Base-by-base conservation (phyloP, 176 grass and related monocot species). In the Otatea glauca region DNA sequence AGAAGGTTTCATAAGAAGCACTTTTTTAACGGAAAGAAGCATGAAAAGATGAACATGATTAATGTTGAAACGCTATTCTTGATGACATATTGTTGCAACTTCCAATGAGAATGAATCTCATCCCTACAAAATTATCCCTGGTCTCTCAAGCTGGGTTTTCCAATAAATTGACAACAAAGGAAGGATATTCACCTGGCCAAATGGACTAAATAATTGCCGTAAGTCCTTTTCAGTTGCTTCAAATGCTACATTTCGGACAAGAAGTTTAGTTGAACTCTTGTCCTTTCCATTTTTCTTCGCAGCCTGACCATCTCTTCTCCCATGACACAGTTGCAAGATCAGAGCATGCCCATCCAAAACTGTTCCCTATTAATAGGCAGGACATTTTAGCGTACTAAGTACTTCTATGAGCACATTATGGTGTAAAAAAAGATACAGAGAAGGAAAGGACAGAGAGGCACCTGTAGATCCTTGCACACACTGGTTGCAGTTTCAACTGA, bases 341-440 rank as follows among this genome's bases (percentile, higher is more conserved):
- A 98, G 79, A 83, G 96, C 96, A 92, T 98, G 93, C 14, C 89
- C 96, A 85, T 98, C 96, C 89, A 98, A 83, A 87, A 98, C 86
- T 7, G 89, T 94, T 61, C 96, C 96, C 96, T 98, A 68, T 82
- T 29, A 81, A 82, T 70, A 32, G 0, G 1, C 16, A 21, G 17
- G 34, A 80, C 69, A 83, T 65, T 56, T 83, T 67, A 85, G 24
- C 66, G 70, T 55, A 34, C 9, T 45, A 39, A 45, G 65, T 21
- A 60, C 79, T 24, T 64, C 47, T n/a, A 84, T 60, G 62, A 65
- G 9, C 63, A 77, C 49, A 73, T 70, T 29, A 43, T n/a, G 65
- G 63, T 38, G 5, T 42, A 75, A 44, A 82, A 68, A 78, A n/a
- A 80, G 41, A 68, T 15, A 17, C 5, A 10, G 10, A 63, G n/a